Percentiles rank a stretch among this genome's conserved stretches.
Conservation (phyloP, 2,329 filamentous ascomycete genomes). For the Beauveria asiatica region DNA sequence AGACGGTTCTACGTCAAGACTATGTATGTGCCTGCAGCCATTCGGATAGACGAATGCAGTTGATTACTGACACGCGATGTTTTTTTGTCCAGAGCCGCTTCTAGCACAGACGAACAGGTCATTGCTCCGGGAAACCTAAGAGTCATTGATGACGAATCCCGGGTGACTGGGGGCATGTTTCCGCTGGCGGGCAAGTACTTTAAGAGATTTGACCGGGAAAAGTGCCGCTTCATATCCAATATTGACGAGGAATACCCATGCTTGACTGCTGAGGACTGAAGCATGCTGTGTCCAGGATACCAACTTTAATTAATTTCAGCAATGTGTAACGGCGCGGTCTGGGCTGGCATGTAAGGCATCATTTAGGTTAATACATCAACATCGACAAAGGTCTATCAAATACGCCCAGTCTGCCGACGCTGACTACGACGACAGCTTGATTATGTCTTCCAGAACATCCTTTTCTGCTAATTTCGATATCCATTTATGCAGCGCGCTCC, state of each 20-base stretch:
- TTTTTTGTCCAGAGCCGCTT: constrained; percentile 19
- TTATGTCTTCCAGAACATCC: constrained; percentile 43
- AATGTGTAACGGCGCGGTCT: no score
- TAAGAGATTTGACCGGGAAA: constrained; percentile 66
- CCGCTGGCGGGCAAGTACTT: constrained; percentile 76
- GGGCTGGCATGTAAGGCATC: neutral
- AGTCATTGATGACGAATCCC: constrained; percentile 40
- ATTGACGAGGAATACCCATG: constrained; percentile 65
- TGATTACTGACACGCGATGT: neutral
- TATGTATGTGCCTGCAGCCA: constrained; percentile 53
- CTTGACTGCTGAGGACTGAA: neutral
- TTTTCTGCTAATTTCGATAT: constrained; percentile 60
- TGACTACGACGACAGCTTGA: constrained; percentile 18
- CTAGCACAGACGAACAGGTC: constrained; percentile 24
- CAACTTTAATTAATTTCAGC: neutral
- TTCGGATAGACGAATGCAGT: neutral
- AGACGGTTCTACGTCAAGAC: constrained; percentile 65
- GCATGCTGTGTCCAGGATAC: neutral
- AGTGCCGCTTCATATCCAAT: constrained; percentile 74
- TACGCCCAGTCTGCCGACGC: neutral
- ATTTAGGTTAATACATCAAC: neutral
- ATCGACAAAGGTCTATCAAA: neutral
- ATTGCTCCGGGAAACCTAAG: constrained; percentile 68
- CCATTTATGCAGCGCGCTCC: constrained; percentile 60
- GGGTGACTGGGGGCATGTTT: constrained; percentile 50